Evolutionary conservation across 208 protist genomes (phyloP), one percentile per base, ranked within the genome.

Genomic region (Zelonia costaricensis): DNA sequence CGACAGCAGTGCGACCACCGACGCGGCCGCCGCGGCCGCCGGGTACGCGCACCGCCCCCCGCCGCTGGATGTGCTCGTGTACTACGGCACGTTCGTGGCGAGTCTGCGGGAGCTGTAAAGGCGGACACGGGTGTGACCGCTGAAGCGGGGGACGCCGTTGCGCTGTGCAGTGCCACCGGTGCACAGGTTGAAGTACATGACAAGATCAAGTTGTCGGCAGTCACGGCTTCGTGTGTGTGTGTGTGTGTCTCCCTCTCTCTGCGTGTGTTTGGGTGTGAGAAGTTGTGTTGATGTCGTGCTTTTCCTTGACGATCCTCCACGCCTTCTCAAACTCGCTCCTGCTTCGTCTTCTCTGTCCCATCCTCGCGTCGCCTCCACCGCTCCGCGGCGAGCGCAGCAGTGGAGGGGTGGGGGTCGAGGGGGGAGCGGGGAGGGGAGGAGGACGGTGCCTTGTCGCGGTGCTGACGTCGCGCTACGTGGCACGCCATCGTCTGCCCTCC

Each of bases 31-130:
- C 2, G 55, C 39, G 6, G 23, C 46, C 4, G 27, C 15, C 23
- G 66, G 40, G 33, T 15, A 59, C 22, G 61, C 69, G 6, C 45
- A 27, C 38, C 62, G 55, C 15, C 66, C 76, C 1, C 78, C 87
- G 4, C 84, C 88, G 36, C 69, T 94, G 27, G 88, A 92, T 45
- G 73, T 78, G 3, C 38, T 88, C 10, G 78, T 94, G 47, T 73
- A 88, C 59, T 94, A 94, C 69, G 44, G 69, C 27, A 59, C 53
- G 1, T 89, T 88, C 67, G 76, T 74, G 4, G 69, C 76, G 18
- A 91, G 88, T 46, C 76, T 94, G n/a, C 38, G 46, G 16, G 78
- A 84, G 47, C 60, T 91, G 22, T 71, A 53, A 63, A 10, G 16
- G 33, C 36, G 42, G 58, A 10, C 35, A 44, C 16, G 16, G 30